Conservation (phyloP, 805 yeast species). For the Yamadazyma endophytica region DNA sequence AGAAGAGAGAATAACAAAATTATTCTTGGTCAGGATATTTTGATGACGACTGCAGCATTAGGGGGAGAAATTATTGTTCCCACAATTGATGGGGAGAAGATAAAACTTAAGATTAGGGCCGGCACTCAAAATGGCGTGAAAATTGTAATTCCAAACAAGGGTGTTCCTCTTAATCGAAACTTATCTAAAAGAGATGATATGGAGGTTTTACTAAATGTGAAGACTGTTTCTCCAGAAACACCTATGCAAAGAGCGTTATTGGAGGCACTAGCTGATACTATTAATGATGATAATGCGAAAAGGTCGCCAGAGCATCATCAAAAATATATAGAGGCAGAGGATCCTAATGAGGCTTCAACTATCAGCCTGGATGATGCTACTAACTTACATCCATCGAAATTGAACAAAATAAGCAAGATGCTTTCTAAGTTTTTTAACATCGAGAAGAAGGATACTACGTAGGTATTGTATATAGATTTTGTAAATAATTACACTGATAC, state of each 20-base stretch:
- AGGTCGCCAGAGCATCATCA: constrained; percentile 49
- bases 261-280: constrained; percentile 92
- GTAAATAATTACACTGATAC: constrained; percentile 1
- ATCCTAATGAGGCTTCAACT: constrained; percentile 35
- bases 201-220: constrained; percentile 68
- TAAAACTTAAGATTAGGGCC: constrained; percentile 74
- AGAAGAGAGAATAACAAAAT: constrained; percentile 64
- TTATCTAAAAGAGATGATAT: constrained; percentile 70
- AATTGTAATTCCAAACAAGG: constrained; percentile 78
- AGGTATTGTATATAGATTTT: constrained; percentile 6
- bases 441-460: constrained; percentile 13
- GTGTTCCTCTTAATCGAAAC: constrained; percentile 66
- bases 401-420: constrained; percentile 55
- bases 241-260: constrained; percentile 84
- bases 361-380: constrained; percentile 26
- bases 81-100: constrained; percentile 72
- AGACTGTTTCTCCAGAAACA: constrained; percentile 68
- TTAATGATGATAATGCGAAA: constrained; percentile 75
- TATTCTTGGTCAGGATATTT: constrained; percentile 60
- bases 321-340: constrained; percentile 32
- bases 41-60: constrained; percentile 93
- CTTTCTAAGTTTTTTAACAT: constrained; percentile 55
- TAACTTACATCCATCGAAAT: constrained; percentile 45
- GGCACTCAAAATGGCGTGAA: constrained; percentile 79
- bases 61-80: constrained; percentile 94